phyloP scores from a whole-genome alignment of 2,329 filamentous ascomycete genomes.

The Dactylellina leptospora region DNA sequence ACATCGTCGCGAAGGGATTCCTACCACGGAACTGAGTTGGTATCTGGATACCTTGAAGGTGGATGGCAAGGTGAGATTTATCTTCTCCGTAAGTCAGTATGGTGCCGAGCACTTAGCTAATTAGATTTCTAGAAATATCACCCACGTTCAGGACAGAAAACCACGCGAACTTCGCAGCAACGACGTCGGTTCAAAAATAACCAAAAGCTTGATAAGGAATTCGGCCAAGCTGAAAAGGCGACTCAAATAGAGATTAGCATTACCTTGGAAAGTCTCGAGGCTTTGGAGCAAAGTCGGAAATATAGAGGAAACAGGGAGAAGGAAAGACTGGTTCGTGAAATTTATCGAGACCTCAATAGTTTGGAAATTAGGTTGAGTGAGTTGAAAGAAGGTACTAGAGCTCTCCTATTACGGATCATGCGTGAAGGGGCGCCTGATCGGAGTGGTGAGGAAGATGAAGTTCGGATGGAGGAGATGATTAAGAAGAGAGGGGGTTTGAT shows the following conservation, averaged over 20 bases:
- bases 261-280: neutral
- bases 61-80: no score
- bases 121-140: neutral
- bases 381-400: conserved; percentile 3
- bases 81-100: no score
- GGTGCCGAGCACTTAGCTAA: neutral
- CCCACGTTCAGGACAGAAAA: neutral
- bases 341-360: neutral
- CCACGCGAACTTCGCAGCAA: conserved; percentile 1
- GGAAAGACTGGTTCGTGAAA: neutral
- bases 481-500: neutral
- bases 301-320: neutral
- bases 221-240: conserved; percentile 11
- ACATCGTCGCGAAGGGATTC: neutral
- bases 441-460: neutral
- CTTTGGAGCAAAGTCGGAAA: neutral
- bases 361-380: neutral
- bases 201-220: neutral
- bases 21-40: no score
- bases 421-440: neutral
- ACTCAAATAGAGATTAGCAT: conserved; percentile 4
- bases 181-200: neutral
- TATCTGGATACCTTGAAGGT: no score
- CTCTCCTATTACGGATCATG: conserved; percentile 4
- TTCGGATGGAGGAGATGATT: neutral